Evolutionary conservation across 1,284 basidiomycete genomes (phyloP).

Genomic region (Rhizoctonia solani): DNA sequence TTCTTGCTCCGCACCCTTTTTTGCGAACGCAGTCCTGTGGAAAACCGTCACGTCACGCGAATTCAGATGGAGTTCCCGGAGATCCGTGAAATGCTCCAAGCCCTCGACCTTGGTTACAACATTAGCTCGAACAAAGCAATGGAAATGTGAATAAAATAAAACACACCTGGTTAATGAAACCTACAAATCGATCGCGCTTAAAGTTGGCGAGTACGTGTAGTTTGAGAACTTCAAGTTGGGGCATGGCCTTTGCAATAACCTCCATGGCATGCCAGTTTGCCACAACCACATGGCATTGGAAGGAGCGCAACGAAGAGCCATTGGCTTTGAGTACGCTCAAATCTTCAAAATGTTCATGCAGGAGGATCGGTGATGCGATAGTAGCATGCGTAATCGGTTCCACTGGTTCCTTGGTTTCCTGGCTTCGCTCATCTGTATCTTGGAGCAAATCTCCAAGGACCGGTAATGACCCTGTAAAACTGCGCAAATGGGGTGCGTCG

Average conservation of each 20-base stretch:
- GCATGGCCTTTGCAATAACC: constrained; percentile 30
- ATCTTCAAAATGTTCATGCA: constrained; percentile 29
- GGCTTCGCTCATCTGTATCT: not conserved
- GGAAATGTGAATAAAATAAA: not conserved
- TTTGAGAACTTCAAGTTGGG: constrained; percentile 24
- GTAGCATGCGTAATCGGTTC: constrained; percentile 22
- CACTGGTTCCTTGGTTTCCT: not conserved
- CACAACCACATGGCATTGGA: constrained; percentile 32
- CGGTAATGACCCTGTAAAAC: constrained; percentile 27
- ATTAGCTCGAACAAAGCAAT: not conserved
- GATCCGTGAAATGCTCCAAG: constrained; percentile 18
- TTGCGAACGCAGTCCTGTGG: constrained; percentile 27
- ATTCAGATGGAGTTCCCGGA: constrained; percentile 28
- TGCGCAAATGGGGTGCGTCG: constrained; percentile 19
- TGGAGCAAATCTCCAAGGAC: constrained; percentile 19
- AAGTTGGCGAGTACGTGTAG: constrained; percentile 30
- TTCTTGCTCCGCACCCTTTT: constrained; percentile 16
- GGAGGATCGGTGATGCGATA: constrained; percentile 25
- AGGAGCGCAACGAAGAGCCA: constrained; percentile 24
- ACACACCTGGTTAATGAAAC: constrained; percentile 25
- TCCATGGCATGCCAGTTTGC: constrained; percentile 34
- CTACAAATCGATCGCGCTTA: constrained; percentile 21
- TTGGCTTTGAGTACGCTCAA: constrained; percentile 1
- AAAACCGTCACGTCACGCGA: constrained; percentile 31
- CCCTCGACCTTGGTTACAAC: constrained; percentile 13